Evolutionary conservation across 2,329 filamentous ascomycete species (phyloP).

Genomic region (Hymenoscyphus fructigenus): DNA sequence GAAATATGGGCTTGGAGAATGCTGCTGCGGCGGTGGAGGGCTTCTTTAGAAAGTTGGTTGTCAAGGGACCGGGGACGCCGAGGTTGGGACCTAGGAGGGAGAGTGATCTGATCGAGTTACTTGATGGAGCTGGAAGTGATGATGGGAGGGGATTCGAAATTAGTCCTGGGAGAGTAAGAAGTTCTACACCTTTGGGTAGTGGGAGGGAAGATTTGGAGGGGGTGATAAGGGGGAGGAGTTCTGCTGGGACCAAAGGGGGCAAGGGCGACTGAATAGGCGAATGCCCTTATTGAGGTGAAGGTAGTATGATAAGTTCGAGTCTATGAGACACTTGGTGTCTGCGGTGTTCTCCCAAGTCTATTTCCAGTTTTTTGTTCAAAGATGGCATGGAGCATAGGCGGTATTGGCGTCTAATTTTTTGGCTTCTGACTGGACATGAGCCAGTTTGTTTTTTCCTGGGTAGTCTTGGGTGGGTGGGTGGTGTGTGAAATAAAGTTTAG

Average conservation of each 20-base stretch:
- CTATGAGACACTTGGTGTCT: not conserved
- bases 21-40: conserved; percentile 85
- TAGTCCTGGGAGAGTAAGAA: conserved; percentile 24
- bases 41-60: conserved; percentile 83
- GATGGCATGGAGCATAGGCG: conserved; percentile 5
- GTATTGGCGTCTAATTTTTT: not conserved
- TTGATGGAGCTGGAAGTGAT: conserved; percentile 58
- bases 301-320: not conserved
- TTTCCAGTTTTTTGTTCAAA: conserved; percentile 2
- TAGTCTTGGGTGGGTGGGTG: not conserved
- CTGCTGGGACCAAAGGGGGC: conserved; percentile 25
- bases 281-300: not conserved
- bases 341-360: not conserved
- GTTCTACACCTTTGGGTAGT: conserved; percentile 22
- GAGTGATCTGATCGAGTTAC: conserved; percentile 69
- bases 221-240: conserved; percentile 17
- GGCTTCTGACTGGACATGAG: not conserved
- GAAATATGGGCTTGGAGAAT: conserved; percentile 66
- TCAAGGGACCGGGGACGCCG: conserved; percentile 57
- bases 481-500: not conserved
- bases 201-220: conserved; percentile 29
- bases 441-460: not conserved
- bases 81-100: conserved; percentile 42
- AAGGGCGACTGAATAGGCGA: conserved; percentile 26
- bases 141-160: conserved; percentile 44